Evolutionary conservation across 495 filamentous ascomycete genomes (phyloP).

Genomic region (Chaetomium cochliodes): DNA sequence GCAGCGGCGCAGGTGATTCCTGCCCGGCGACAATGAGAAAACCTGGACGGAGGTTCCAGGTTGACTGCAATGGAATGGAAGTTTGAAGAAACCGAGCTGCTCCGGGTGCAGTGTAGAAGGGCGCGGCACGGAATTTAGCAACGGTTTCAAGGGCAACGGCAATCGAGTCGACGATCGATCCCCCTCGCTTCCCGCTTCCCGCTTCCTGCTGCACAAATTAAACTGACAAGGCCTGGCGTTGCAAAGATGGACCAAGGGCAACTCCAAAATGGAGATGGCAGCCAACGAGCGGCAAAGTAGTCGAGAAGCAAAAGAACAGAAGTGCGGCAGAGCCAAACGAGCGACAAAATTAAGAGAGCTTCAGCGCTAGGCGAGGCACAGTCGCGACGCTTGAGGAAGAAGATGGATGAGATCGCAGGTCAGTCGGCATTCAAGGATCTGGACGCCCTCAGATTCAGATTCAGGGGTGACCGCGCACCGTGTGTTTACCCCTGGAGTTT

Average conservation of each 20-base stretch:
- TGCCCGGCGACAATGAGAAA: not conserved
- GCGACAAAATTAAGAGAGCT: constrained; percentile 10
- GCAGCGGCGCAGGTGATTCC: constrained; percentile 18
- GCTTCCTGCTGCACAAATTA: constrained; percentile 10
- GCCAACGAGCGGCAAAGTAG: constrained; percentile 10
- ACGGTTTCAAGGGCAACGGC: constrained; percentile 34
- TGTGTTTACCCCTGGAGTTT: not conserved
- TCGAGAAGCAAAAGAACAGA: not conserved
- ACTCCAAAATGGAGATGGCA: not conserved
- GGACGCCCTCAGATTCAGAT: not conserved
- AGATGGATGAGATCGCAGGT: not conserved
- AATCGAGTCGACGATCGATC: constrained; percentile 11
- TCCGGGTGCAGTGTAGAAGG: not conserved
- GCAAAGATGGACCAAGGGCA: not conserved
- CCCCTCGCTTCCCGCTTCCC: constrained; percentile 15
- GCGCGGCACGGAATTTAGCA: constrained; percentile 16
- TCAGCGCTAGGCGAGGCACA: not conserved
- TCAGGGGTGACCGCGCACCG: constrained; percentile 11
- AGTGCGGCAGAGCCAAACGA: constrained; percentile 17
- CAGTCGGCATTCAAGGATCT: not conserved
- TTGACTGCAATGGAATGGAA: not conserved
- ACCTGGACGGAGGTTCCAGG: too few relatives aligned
- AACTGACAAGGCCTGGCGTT: constrained; percentile 16
- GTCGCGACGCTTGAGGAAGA: constrained; percentile 1
- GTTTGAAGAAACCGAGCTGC: not conserved